Evolutionary conservation across 805 yeast genomes (phyloP), one percentile per base, ranked within the genome.

Genomic region (Saturnispora kantuleensis): DNA sequence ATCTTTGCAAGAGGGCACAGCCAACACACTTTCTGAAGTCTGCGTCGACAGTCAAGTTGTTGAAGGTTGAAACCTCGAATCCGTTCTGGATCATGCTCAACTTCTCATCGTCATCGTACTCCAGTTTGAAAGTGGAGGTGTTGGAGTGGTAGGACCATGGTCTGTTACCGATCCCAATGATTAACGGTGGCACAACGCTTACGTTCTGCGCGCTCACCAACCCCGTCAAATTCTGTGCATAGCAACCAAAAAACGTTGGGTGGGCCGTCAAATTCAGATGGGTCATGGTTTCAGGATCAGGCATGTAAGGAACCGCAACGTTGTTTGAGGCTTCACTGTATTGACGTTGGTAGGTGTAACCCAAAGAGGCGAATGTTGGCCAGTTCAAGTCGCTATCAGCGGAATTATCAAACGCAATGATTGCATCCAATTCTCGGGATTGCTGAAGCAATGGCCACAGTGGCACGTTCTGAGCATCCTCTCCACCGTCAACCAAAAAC

Each of bases 231-330:
- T 84, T 82, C 1, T 63, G 52, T 4, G 84, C 71, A 56, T 83
- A 73, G 63, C 96, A 86, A 31, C 96, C 96, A 59, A 87, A 87
- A 66, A 87, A 86, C 1, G 82, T 70, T 41, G 95, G 95, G 48
- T 65, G 72, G 9, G 79, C 67, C 12, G 85, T 80, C 50, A 85
- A 67, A 47, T 82, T 82, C 50, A 66, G 54, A 47, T 72, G 70
- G 21, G 75, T 56, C 60, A 85, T 82, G 0, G 88, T 73, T 37
- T 70, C 63, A 26, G 59, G 65, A 58, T 78, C 89, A 10, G 95
- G 95, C 44, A 86, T 89, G 52, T 82, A 76, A 9, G 95, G 95
- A 71, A 83, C 84, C 2, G 81, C 67, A 26, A 84, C 74, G 41
- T 76, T 75, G 50, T 72, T 68, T 28, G 80, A 81, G 52, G 73